Conservation (phyloP, 768 basidiomycete species). For the Phlebiopsis flavidoalba region DNA sequence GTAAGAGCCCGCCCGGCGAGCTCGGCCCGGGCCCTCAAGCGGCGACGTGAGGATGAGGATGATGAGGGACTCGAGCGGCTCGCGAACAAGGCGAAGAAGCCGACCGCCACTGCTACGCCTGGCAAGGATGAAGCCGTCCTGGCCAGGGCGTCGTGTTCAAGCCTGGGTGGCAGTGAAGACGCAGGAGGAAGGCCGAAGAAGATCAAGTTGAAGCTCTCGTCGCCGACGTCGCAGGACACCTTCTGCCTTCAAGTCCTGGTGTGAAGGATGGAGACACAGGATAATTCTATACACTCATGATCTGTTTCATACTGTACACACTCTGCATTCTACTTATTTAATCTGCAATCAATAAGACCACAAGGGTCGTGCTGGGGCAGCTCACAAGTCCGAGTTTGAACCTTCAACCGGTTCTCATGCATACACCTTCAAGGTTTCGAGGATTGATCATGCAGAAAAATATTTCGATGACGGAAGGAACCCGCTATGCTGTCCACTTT, state of each 20-base stretch:
- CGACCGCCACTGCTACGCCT: slow-evolving; percentile 30
- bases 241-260: slow-evolving; percentile 55
- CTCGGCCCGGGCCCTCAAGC: slow-evolving; percentile 16
- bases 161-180: slow-evolving; percentile 15
- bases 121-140: slow-evolving; percentile 34
- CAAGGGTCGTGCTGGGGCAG: background rate
- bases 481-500: too few species aligned
- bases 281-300: slow-evolving; percentile 22
- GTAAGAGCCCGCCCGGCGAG: slow-evolving; percentile 13
- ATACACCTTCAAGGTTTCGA: too few species aligned
- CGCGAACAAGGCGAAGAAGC: slow-evolving; percentile 38
- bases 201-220: slow-evolving; percentile 63
- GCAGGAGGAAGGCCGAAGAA: slow-evolving; percentile 61
- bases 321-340: background rate
- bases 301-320: background rate
- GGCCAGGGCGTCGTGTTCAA: slow-evolving; percentile 19
- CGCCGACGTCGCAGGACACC: slow-evolving; percentile 34
- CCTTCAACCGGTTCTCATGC: too few species aligned
- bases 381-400: background rate
- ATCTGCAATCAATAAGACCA: background rate
- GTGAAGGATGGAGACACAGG: slow-evolving; percentile 75
- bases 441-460: too few species aligned
- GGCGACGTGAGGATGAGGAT: slow-evolving; percentile 56
- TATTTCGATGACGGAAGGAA: too few species aligned
- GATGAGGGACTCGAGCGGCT: slow-evolving; percentile 63